Evolutionary conservation across 2,329 filamentous ascomycete genomes (phyloP), one percentile per base, ranked within the genome.

Genomic region (Fusarium tricinctum): DNA sequence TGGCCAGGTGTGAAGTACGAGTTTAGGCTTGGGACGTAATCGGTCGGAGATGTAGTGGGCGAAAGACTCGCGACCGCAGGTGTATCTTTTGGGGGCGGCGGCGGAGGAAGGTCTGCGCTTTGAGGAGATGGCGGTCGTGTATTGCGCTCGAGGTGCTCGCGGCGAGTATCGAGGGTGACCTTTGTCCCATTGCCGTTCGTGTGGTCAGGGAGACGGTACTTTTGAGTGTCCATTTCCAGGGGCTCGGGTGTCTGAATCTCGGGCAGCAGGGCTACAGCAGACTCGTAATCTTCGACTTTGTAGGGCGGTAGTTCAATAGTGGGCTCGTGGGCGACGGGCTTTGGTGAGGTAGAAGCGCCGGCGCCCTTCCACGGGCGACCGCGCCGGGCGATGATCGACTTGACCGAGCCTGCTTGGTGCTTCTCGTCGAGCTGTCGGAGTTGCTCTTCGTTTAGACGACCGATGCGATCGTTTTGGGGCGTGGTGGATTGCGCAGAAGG

Each of bases 321-420:
- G 64, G 66, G 60, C 49, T 70, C 66, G 71, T 70, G 70, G 62
- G 68, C 66, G 58, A 64, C 58, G 58, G 69, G 52, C 64, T 75
- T 71, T 62, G 73, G 68, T 49, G 69, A 70, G 51, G 78, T 66
- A 58, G 71, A 74, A 69, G 75, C 72, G 76, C 87, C 85, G 76
- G 86, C 84, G 77, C 88, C 89, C 81, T 88, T 92, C 91, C 91
- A 93, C 72, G 90, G 86, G 75, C 89, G 88, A 76, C 91, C 91
- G 74, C 89, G 86, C 75, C 89, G 85, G 78, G 89, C 84, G 73
- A 92, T 82, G 69, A 82, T 68, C 82, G 82, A 66, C 75, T 75
- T 69, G 76, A 76, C 68, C 23, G 86, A 87, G 75, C 83, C 83
- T 62, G 87, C 85, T 69, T 86, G 85, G 76, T 92, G 89, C 62